Base-by-base conservation (phyloP, 129 eudicot species). In the Cynara cardunculus region DNA sequence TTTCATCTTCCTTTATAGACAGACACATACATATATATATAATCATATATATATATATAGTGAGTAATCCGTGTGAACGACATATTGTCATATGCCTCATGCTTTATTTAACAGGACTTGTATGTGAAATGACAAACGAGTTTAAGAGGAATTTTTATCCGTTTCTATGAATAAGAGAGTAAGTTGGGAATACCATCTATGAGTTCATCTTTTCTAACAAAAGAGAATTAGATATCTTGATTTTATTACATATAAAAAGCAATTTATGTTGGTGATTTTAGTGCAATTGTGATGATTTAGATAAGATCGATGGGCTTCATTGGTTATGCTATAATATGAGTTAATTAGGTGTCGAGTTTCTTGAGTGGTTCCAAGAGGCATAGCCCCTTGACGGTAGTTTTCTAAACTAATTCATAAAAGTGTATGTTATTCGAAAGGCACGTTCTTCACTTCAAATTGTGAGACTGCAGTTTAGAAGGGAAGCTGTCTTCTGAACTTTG, bases 1-100 rank as follows among this genome's bases (percentile, higher is more conserved):
- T 74, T 64, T 65, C 70, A 28, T 74, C 75, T 21, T 74, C 69
- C 68, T 75, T 82, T 74, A 75, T 74, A 41, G 80, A 81, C 71
- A 82, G 80, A 82, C 72, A 82, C 81, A 75, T 41, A 78, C 41
- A 67, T 41, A 39, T 49, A 49, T 12, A 46, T 49, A 49, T 16
- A 49, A 9, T 37, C 76, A 75, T 49, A 78, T 73, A 67, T 78
- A 72, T 26, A 74, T 4, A 49, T n/a, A 56, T 53, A 26, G 68
- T 41, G 78, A 44, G 67, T 53, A 66, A 74, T 80, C 70, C 16
- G 80, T 74, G 75, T 66, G 75, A 80, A 71, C 19, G 25, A 18
- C 65, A 7, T 80, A 53, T 80, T 62, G 22, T 76, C 13, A 31
- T 76, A 76, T 76, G 31, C 59, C 39, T 21, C 72, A 13, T 76